Base-by-base conservation (phyloP, 768 basidiomycete species). In the Amanita inopinata region DNA sequence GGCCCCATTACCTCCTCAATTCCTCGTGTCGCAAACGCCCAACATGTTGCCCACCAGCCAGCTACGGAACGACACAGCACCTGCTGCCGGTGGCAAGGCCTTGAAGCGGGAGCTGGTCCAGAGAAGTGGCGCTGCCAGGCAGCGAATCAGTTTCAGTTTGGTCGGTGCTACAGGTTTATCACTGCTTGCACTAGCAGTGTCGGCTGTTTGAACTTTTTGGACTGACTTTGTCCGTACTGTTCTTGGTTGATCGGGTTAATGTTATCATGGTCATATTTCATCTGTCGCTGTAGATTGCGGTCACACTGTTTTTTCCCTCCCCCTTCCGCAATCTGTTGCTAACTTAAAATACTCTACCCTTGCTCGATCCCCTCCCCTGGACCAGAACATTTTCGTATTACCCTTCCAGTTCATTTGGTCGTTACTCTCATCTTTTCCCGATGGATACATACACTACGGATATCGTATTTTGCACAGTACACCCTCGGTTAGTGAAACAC, bases 21-120 rank as follows among this genome's bases (percentile, higher is more conserved):
- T 74, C 68, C 76, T 63, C 32, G 37, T 82, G 18, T 76, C 84
- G n/a, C 40, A 68, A 10, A 74, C 80, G 7, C 89, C 92, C 18
- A 83, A 79, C 61, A 94, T 96, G 91, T 65, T 90, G 22, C 92
- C 92, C 2, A 85, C 83, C 3, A 69, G 67, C 51, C 33, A 55
- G 34, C 63, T 94, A 45, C 71, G 83, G 49, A 84, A 81, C n/a
- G n/a, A n/a, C 50, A 63, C 67, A 25, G 59, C 73, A 2, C 19
- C 58, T 10, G 8, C 54, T 5, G 44, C 56, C 46, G 17, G 27
- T 45, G 47, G 43, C 48, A 47, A 24, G 43, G 56, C 56, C 37
- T 56, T 58, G 14, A 51, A 44, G 35, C 43, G 54, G 44, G 44
- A 42, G 30, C 51, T 39, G 38, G 48, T 46, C 34, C 52, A 48